phyloP scores from a whole-genome alignment of 371 early-diverging fungal species.

The Basidiobolus heterosporus region DNA sequence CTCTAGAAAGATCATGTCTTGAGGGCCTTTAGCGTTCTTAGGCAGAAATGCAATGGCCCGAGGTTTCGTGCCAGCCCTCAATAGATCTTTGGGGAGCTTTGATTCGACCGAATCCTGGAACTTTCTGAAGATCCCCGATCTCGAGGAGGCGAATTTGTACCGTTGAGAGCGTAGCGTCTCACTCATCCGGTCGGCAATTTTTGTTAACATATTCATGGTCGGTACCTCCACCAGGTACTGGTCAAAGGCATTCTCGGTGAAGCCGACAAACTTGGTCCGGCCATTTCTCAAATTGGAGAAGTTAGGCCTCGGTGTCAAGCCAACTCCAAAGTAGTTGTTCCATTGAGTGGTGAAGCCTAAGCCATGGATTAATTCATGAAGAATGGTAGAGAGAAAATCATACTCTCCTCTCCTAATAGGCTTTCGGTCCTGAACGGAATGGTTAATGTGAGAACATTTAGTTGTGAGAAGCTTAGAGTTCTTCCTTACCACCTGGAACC shows the following conservation, averaged over 20 bases:
- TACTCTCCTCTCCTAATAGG: slow-evolving; percentile 22
- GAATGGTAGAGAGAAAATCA: slow-evolving; percentile 33
- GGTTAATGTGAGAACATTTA: too few species aligned
- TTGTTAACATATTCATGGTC: not conserved
- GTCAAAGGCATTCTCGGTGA: slow-evolving; percentile 7
- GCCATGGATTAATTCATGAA: slow-evolving; percentile 49
- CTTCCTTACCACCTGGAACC: slow-evolving; percentile 18
- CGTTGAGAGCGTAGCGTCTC: not conserved
- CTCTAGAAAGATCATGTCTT: slow-evolving; percentile 9
- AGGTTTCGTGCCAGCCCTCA: slow-evolving; percentile 3
- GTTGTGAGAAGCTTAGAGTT: too few species aligned
- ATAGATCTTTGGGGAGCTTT: slow-evolving; percentile 6
- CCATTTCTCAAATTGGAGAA: not conserved
- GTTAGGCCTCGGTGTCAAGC: slow-evolving; percentile 9
- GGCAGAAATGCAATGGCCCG: slow-evolving; percentile 4
- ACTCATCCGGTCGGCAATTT: slow-evolving; percentile 1
- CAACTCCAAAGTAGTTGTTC: slow-evolving; percentile 11
- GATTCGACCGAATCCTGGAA: slow-evolving; percentile 4
- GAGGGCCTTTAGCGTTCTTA: not conserved
- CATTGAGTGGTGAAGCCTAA: slow-evolving; percentile 37
- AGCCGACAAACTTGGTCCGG: slow-evolving; percentile 1
- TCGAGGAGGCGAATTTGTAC: too few species aligned
- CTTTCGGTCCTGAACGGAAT: too few species aligned
- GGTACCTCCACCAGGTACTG: slow-evolving; percentile 1
- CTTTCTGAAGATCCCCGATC: too few species aligned